These are phyloP conservation scores for Pleodorina starrii DNA, from an alignment of 139 green algal species.

Conservation along the genomic window DNA sequence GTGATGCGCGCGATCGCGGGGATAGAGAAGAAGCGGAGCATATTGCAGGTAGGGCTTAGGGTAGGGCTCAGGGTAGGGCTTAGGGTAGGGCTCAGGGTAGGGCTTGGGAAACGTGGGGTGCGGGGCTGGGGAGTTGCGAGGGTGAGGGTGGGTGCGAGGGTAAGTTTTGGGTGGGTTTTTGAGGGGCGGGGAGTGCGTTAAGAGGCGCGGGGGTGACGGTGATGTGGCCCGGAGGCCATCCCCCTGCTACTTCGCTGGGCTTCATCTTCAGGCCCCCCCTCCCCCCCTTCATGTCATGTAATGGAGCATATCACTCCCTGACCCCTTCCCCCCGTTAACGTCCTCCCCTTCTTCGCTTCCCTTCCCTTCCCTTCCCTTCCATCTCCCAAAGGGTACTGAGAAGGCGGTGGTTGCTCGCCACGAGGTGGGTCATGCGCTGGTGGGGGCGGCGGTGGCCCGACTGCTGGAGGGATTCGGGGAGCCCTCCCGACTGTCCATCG, in stretches of 20 bases:
- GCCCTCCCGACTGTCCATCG: conserved; percentile 88
- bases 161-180: neutral
- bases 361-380: neutral
- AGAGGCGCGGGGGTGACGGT: neutral
- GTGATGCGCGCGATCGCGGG: conserved; percentile 87
- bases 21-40: conserved; percentile 94
- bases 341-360: neutral
- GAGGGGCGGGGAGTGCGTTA: neutral
- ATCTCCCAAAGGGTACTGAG: conserved; percentile 70
- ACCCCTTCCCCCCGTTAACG: neutral
- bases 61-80: neutral
- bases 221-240: neutral
- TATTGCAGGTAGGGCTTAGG: conserved; percentile 63
- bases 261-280: too few relatives aligned
- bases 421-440: conserved; percentile 93
- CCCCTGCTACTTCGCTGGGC: neutral
- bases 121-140: neutral
- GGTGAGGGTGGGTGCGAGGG: neutral
- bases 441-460: conserved; percentile 79
- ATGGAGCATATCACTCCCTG: too few relatives aligned
- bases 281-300: too few relatives aligned
- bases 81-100: neutral
- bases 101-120: neutral
- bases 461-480: conserved; percentile 67
- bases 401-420: conserved; percentile 91